Evolutionary conservation across 2,329 filamentous ascomycete genomes (phyloP), one percentile per base, ranked within the genome.

Genomic region (Clarireedia homoeocarpa): DNA sequence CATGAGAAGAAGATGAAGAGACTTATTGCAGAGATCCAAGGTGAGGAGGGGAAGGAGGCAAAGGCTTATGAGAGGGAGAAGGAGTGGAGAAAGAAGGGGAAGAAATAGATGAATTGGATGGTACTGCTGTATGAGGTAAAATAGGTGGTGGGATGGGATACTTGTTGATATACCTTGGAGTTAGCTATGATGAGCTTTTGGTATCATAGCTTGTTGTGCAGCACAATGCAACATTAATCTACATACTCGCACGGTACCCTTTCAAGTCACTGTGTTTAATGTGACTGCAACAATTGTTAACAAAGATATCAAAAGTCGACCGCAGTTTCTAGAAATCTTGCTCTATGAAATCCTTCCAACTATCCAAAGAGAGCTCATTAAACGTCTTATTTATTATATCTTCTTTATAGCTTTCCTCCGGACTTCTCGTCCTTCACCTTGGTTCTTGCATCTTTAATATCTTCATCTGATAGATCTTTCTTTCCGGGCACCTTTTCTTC

Each of bases 1-100:
- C 97, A 99, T 77, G 92, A 97, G 78, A 89, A 88, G 78, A 97
- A 97, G 80, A 95, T 92, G 77, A 89, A 87, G 78, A 83, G 87
- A 62, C 77, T 99, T 59, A 84, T 97, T 64, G 89, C 91, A 9
- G 91, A 96, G 79, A 96, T 99, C 66, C 92, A 99, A 75, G 89
- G 87, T 63, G 88, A 96, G 74, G 94, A 96, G 72, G 92, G 92
- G 1, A 77, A 80, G 57, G 91, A 94, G 72, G 80, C 83, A 45
- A 97, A 97, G 73, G 82, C 80, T 49, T 97, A 97, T 79, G 91
- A 95, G 74, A 80, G 86, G 66, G 90, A 95, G 78, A 94, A 85
- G 78, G 79, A 81, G 70, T 78, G 78, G 70, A 81, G 91, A 71
- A 90, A 89, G 72, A 77, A 79, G 70, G 79, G 80, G 53, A 82